Evolutionary conservation across 768 basidiomycete genomes (phyloP).

Genomic region (Russula abietina): DNA sequence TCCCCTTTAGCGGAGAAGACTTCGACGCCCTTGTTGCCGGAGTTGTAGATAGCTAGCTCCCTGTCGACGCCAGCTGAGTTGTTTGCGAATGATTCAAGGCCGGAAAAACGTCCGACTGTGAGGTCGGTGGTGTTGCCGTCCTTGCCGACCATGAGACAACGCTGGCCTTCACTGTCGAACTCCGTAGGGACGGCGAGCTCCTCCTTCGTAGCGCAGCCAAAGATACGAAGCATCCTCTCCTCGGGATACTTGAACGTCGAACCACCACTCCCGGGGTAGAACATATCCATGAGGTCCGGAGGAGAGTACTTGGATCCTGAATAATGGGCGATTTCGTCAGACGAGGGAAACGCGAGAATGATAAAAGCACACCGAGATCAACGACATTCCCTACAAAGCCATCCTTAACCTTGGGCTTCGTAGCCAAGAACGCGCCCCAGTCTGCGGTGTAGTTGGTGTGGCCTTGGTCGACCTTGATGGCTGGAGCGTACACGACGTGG

Average conservation of each 20-base stretch:
- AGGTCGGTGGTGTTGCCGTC: neutral
- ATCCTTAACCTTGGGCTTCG: neutral
- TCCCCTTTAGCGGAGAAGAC: neutral
- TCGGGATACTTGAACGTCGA: neutral
- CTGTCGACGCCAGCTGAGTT: no score
- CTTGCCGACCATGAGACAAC: neutral
- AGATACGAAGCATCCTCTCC: neutral
- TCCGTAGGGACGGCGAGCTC: neutral
- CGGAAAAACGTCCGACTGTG: no score
- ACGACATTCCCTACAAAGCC: slow-evolving; percentile 2
- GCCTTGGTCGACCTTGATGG: slow-evolving; percentile 3
- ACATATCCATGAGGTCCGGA: neutral
- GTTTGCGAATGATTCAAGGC: no score
- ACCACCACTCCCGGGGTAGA: neutral
- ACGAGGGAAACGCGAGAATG: neutral
- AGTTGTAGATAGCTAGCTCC: slow-evolving; percentile 4
- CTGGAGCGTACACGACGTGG: no score
- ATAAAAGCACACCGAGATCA: slow-evolving; percentile 3
- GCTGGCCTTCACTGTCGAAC: slow-evolving; percentile 5
- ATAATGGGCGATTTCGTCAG: slow-evolving; percentile 1
- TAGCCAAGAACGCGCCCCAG: neutral
- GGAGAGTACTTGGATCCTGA: slow-evolving; percentile 2
- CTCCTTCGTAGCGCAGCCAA: neutral
- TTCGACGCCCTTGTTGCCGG: neutral
- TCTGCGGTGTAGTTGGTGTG: slow-evolving; percentile 1